A percentile compares a stretch with the other conserved stretches of the same genome.
These are phyloP conservation scores for Pseudonitzschia multistriata DNA, from an alignment of 108 stramenopile genomes.

Conservation along the genomic window DNA sequence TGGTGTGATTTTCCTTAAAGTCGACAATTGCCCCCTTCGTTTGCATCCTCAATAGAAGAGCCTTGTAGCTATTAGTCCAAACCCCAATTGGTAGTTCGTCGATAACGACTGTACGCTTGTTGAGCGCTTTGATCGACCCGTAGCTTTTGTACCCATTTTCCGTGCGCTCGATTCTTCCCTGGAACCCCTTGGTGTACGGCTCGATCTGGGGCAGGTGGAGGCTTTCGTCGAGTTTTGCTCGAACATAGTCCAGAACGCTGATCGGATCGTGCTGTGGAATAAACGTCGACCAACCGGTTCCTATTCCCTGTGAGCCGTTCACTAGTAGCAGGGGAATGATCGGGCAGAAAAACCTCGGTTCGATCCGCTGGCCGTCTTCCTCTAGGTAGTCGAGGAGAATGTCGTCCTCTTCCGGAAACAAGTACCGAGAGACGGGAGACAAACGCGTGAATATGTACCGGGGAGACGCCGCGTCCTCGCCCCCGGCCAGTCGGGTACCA, in stretches of 20 bases:
- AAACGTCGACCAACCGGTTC: conserved; percentile 92
- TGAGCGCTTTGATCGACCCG: conserved; percentile 44
- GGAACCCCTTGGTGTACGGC: conserved; percentile 72
- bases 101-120: conserved; percentile 56
- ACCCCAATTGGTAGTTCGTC: conserved; percentile 86
- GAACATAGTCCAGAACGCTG: conserved; percentile 78
- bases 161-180: conserved; percentile 52
- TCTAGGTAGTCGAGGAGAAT: conserved; percentile 68
- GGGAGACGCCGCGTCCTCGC: conserved; percentile 88
- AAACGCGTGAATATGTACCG: conserved; percentile 93
- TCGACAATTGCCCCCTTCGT: conserved; percentile 51
- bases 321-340: conserved; percentile 84
- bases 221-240: conserved; percentile 54
- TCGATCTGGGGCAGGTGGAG: conserved; percentile 40
- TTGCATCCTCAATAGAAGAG: conserved; percentile 59
- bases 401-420: conserved; percentile 89
- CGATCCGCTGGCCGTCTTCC: conserved; percentile 87
- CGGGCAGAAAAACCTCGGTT: conserved; percentile 83
- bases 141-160: conserved; percentile 39
- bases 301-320: conserved; percentile 93
- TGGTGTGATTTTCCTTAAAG: conserved; percentile 86
- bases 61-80: conserved; percentile 90
- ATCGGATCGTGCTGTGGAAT: conserved; percentile 86
- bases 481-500: conserved; percentile 87
- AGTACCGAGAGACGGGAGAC: conserved; percentile 59